phyloP scores from a whole-genome alignment of 2,329 filamentous ascomycete species.

The Eutypa lata region DNA sequence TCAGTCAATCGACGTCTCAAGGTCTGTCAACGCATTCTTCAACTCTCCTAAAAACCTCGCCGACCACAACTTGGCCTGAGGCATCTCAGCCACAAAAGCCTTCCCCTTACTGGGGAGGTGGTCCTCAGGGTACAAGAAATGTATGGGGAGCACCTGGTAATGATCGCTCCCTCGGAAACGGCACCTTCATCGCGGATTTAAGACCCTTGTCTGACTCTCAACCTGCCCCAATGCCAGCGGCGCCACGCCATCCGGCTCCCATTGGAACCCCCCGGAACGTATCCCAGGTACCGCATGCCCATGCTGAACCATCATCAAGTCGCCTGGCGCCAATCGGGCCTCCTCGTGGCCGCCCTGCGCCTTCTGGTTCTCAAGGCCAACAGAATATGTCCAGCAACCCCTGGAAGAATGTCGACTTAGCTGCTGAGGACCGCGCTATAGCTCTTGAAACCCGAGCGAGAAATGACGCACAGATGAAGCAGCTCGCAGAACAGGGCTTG shows the following conservation, averaged over 20 bases:
- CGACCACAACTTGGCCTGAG: conserved; percentile 26
- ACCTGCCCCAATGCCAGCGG: conserved; percentile 29
- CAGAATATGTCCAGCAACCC: conserved; percentile 7
- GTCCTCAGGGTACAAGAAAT: conserved; percentile 49
- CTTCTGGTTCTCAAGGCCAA: conserved; percentile 4
- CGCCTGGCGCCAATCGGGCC: conserved; percentile 29
- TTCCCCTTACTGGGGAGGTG: conserved; percentile 47
- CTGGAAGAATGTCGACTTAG: conserved; percentile 22
- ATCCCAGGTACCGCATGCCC: conserved; percentile 15
- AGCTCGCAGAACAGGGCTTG: conserved; percentile 45
- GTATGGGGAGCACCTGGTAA: conserved; percentile 75
- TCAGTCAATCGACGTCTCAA: conserved; percentile 17
- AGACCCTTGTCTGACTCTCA: conserved; percentile 43
- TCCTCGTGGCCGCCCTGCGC: conserved; percentile 15
- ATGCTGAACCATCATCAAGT: conserved; percentile 13
- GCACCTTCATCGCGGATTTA: conserved; percentile 67
- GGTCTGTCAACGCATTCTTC: conserved; percentile 8
- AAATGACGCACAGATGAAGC: conserved; percentile 39
- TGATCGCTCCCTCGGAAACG: conserved; percentile 71
- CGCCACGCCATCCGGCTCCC: conserved; percentile 40
- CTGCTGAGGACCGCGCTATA: conserved; percentile 41
- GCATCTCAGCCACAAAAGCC: conserved; percentile 38
- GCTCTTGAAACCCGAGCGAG: conserved; percentile 35
- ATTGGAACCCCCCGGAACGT: conserved; percentile 34
- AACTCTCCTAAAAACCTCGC: conserved; percentile 26